Base-by-base conservation (phyloP, 345 rosid species). In the Rhodomyrtus tomentosa region DNA sequence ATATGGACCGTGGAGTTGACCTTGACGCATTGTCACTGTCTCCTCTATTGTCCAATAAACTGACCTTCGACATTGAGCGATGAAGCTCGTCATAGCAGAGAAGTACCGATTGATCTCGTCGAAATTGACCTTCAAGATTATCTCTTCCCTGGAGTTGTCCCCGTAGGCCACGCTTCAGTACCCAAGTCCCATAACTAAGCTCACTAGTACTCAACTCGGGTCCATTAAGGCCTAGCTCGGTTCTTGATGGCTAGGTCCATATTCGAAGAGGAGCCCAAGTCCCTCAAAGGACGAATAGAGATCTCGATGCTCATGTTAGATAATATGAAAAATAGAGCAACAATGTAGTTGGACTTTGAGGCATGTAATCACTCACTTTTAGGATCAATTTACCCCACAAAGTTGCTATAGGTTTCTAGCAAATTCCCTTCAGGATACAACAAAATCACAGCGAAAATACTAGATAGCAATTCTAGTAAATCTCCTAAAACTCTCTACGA, bases 61-160 rank as follows among this genome's bases (percentile, higher is more conserved):
- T 88, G 0, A 91, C 87, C 18, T 84, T 84, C 8, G 92, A 90
- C 58, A 88, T 73, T 3, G 93, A 87, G 32, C 89, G 88, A 82
- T 94, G 98, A 89, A 95, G 90, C 89, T 97, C 95, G 76, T 97
- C 56, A 95, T 92, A 25, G 98, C 96, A 58, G 87, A 88, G 50
- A 94, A 90, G 90, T 96, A 93, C 5, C 87, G 92, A 86, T 94
- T 92, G n/a, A 92, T 98, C 80, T 95, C 94, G 3, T 84, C 54
- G 7, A 94, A 90, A 89, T 95, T 95, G 81, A 89, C 88, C 49
- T 91, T 92, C 85, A 94, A 96, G n/a, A 96, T 93, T 98, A 94
- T 95, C 89, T 87, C 93, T 83, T 93, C 98, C 14, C 92, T 88
- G 0, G 96, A 93, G 50, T 93, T 98, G 83, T 95, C 98, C 0